Percentiles rank a stretch among this genome's conserved stretches.
Evolutionary conservation across 805 yeast genomes (phyloP).

Genomic region (Wickerhamiella spandovensis): DNA sequence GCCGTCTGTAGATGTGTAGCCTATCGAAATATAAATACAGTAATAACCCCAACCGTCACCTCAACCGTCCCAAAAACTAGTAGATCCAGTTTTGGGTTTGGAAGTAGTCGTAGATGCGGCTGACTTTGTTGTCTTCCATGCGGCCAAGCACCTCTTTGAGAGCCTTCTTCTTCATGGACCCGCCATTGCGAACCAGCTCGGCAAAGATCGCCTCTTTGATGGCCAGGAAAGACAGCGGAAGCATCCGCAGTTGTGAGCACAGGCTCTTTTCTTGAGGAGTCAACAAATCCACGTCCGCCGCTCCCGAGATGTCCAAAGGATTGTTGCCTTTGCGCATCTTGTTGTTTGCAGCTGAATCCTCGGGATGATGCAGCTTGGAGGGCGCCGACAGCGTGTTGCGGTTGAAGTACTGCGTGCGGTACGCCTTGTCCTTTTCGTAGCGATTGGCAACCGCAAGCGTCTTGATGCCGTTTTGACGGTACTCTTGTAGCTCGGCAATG

Average conservation of each 20-base stretch:
- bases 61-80: neutral
- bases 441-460: slow-evolving; percentile 69
- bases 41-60: neutral
- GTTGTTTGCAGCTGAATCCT: slow-evolving; percentile 15
- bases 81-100: slow-evolving; percentile 76
- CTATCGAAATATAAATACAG: neutral
- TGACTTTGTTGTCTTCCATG: slow-evolving; percentile 76
- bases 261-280: slow-evolving; percentile 79
- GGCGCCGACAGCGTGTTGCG: slow-evolving; percentile 13
- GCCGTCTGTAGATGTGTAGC: slow-evolving; percentile 7
- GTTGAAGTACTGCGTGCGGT: slow-evolving; percentile 39
- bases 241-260: slow-evolving; percentile 68
- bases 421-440: slow-evolving; percentile 77
- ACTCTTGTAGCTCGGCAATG: slow-evolving; percentile 82
- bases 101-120: slow-evolving; percentile 83
- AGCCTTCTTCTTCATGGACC: slow-evolving; percentile 64
- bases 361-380: slow-evolving; percentile 6
- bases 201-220: slow-evolving; percentile 82
- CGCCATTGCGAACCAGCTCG: slow-evolving; percentile 76
- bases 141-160: slow-evolving; percentile 66
- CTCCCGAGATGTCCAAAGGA: slow-evolving; percentile 34
- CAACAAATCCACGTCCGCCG: slow-evolving; percentile 70
- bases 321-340: slow-evolving; percentile 23
- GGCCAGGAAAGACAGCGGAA: slow-evolving; percentile 89
- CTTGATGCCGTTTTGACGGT: slow-evolving; percentile 83